Base-by-base conservation (phyloP, 1,139 yeast species). In the Zygotorulaspora mrakii region DNA sequence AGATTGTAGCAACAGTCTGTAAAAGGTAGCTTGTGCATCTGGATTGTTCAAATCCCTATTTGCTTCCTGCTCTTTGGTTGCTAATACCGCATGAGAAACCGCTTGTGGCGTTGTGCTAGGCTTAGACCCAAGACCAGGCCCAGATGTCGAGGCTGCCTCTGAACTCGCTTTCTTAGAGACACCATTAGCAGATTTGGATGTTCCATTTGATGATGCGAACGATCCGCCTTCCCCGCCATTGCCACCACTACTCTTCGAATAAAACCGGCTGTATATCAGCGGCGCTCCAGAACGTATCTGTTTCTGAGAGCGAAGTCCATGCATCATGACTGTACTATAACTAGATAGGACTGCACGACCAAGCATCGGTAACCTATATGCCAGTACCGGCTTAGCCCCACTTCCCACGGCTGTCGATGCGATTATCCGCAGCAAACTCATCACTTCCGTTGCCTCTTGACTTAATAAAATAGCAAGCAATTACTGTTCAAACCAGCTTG, bases 11-110 rank as follows among this genome's bases (percentile, higher is more conserved):
- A 89, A 68, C 16, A 78, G 71, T 49, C 74, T 74, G 67, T 91
- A 91, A 54, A 91, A 89, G 43, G 77, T 82, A 1, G 94, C 88
- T 64, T 91, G 98, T 7, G 76, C 71, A 4, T 57, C 66, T 1
- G 96, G 73, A 61, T 85, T 82, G 33, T 70, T 66, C 37, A 85
- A 63, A 43, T 83, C 82, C 44, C 72, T 68, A 63, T 91, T 91
- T 33, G 98, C 98, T 16, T 73, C 69, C 60, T 82, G 87, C 61
- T 91, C 98, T 57, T 80, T 82, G 4, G 75, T 65, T 28, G 87
- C 88, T 28, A 86, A 67, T 37, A 72, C 40, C 14, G 58, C 57
- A 42, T 60, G 62, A 10, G 61, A 48, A 3, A 49, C 52, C 4
- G 53, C 28, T 27, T 29, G 42, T 11, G 42, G 17, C 13, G 42